Evolutionary conservation across 2,329 filamentous ascomycete species (phyloP), one percentile per base, ranked within the genome.

Genomic region (Lachnellula suecica): DNA sequence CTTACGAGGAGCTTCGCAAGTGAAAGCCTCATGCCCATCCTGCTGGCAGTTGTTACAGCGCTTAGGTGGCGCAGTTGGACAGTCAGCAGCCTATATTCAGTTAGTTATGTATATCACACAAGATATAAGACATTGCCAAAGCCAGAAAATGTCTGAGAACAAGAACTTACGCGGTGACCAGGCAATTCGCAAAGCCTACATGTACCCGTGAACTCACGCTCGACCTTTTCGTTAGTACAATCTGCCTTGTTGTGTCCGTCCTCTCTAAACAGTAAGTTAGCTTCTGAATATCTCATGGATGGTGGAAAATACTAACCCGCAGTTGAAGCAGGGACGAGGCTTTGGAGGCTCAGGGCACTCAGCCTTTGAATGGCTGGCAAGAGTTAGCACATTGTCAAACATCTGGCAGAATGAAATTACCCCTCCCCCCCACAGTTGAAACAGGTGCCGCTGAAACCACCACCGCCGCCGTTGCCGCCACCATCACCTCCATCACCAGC

Each of bases 161-260:
- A 15, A 37, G 19, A 10, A 52, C 41, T 52, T 46, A 54, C 52
- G 61, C 81, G 72, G 57, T 85, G 81, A 19, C 81, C 81, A 29
- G 73, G 66, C 52, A 76, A 61, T 15, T 74, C 70, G 59, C 81
- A 84, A 67, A 79, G 72, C 56, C 79, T 80, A 71, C 86, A 90
- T 9, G 72, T 78, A 3, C 84, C 81, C 44, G 73, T 74, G 65
- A 81, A 81, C 11, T 66, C 63, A n/a, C 63, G 62, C 17, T 52
- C 40, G 53, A 81, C 77, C 23, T 70, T 71, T 15, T 78, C 76
- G 50, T 85, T 83, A 17, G 80, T 61, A 62, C 84, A 87, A 7
- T 87, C 83, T 1, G 75, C 70, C 68, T 84, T 86, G 68, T 74
- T 81, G 73, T 88, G 84, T 13, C 83, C 85, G 47, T 83, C 79